A percentile compares a stretch with the other conserved stretches of the same genome.
Conservation (phyloP, 1,284 basidiomycete genomes). For the Salmacisia buchloeana region DNA sequence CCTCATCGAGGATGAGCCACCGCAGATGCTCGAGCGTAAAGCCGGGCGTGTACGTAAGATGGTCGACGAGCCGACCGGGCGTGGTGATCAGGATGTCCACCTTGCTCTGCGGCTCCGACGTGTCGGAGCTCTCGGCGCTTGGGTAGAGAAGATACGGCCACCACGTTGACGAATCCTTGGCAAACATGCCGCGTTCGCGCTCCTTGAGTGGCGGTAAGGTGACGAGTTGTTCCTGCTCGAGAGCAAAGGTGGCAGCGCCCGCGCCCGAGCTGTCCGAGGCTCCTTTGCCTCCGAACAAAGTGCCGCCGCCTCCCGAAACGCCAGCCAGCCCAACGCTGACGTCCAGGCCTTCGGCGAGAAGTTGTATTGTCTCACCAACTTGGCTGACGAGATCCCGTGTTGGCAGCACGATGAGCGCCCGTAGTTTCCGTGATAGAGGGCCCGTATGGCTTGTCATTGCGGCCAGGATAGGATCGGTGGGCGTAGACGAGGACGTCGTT, state of each 20-base stretch:
- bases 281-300: background rate
- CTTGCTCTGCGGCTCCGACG: conserved; percentile 52
- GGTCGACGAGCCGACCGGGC: conserved; percentile 89
- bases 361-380: conserved; percentile 86
- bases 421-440: conserved; percentile 57
- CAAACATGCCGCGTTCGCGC: background rate
- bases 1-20: conserved; percentile 95
- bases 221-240: conserved; percentile 43
- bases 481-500: conserved; percentile 6
- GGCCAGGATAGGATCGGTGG: conserved; percentile 10
- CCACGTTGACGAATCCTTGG: background rate
- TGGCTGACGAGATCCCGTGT: conserved; percentile 92
- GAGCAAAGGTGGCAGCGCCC: conserved; percentile 45
- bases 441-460: background rate
- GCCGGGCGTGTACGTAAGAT: conserved; percentile 73
- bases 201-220: background rate
- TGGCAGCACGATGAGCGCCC: conserved; percentile 87
- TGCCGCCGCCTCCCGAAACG: background rate
- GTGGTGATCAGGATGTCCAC: conserved; percentile 93
- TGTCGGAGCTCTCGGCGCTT: background rate
- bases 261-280: conserved; percentile 24
- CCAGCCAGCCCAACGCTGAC: conserved; percentile 62
- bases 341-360: conserved; percentile 66
- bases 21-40: conserved; percentile 90
- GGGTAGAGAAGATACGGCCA: background rate